Evolutionary conservation across 345 rosid species (phyloP), one percentile per base, ranked within the genome.

Genomic region (Syzygium oleosum): DNA sequence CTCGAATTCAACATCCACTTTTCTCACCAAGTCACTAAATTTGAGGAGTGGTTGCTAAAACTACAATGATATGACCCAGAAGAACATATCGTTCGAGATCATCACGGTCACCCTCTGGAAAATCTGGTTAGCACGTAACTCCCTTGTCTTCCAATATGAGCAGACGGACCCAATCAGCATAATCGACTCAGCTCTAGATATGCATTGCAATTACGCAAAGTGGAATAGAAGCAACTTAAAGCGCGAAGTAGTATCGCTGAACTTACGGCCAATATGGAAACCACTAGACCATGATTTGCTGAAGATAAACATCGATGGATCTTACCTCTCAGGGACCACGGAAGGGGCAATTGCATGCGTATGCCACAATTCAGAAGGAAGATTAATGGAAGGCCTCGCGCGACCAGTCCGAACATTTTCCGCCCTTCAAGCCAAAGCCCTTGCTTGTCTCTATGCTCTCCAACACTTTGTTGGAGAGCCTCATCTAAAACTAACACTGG

Each of bases 201-300:
- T 59, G 65, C 65, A 59, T n/a, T 25, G 0, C 3, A 25, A 59
- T n/a, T 25, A 25, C 5, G 65, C 27, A 0, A 59, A 59, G 27
- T 59, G 65, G 16, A 59, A 59, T n/a, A 59, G 31, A 3, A 59
- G 65, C 27, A 59, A 59, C 22, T 0, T 16, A 6, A n/a, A 59
- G 7, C 29, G 31, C 27, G 14, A 27, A 41, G 65, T 2, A n/a
- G 7, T 14, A 59, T 27, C 7, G 65, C 5, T 59, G 27, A 25
- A 25, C 65, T 59, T 25, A 41, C 43, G 4, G 43, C 43, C 7
- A 0, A 12, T 31, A 14, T 0, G 65, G 2, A 59, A 12, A 59
- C 29, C 65, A 2, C 15, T 25, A 3, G 15, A 27, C 27, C 16
- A 0, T 4, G 31, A 14, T n/a, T 23, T 3, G 15, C 14, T 58